Conservation (phyloP, 1,284 basidiomycete species). For the Bjerkandera adusta region DNA sequence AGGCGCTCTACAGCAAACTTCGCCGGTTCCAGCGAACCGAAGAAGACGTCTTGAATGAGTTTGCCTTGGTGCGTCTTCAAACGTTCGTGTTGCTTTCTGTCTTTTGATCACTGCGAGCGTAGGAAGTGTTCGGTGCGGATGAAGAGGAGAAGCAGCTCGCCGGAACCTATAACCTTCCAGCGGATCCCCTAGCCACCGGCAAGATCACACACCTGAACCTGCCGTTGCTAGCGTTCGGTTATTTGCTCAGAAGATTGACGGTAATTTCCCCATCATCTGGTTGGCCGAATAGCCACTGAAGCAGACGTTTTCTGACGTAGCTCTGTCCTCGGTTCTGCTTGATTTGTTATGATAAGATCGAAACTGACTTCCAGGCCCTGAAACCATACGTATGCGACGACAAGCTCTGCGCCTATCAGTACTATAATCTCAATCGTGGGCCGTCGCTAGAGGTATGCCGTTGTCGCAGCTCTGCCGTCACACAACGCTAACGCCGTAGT, state of each 20-base stretch:
- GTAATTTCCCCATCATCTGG: conserved; percentile 32
- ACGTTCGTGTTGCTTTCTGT: neutral
- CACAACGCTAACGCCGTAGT: neutral
- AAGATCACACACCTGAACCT: conserved; percentile 44
- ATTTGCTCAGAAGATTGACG: conserved; percentile 56
- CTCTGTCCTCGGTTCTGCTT: conserved; percentile 61
- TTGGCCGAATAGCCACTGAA: too few species aligned
- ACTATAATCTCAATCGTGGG: conserved; percentile 57
- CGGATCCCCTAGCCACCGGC: conserved; percentile 46
- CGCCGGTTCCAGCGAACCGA: conserved; percentile 45
- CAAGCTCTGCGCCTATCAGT: conserved; percentile 61
- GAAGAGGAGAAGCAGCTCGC: conserved; percentile 40
- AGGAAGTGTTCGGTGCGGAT: conserved; percentile 43
- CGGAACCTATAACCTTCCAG: conserved; percentile 43
- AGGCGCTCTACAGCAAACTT: conserved; percentile 44
- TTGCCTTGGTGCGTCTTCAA: conserved; percentile 30
- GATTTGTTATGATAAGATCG: conserved; percentile 58
- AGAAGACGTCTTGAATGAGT: conserved; percentile 33
- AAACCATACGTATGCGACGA: conserved; percentile 66
- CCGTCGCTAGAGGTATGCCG: conserved; percentile 56
- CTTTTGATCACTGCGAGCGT: neutral
- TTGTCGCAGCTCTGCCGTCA: neutral
- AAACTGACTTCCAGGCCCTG: conserved; percentile 50
- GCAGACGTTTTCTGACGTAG: too few species aligned
- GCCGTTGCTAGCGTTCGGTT: conserved; percentile 55